Conservation (phyloP, 2,329 filamentous ascomycete genomes). For the Ampelomyces quisqualis region DNA sequence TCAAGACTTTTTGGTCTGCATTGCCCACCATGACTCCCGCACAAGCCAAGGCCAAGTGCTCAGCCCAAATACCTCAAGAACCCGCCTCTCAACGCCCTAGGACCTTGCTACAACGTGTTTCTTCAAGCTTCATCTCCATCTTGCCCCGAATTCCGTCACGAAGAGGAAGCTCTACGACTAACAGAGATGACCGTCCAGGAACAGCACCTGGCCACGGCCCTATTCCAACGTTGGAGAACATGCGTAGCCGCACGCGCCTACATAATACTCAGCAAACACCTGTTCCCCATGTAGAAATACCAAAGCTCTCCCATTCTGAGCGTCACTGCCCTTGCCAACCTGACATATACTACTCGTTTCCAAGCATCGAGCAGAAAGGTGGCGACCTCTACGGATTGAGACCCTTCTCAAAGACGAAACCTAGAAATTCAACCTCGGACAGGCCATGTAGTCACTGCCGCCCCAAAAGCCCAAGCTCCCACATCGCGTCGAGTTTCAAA, state of each 20-base stretch:
- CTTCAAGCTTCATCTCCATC: slow-evolving; percentile 12
- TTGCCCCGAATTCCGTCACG: slow-evolving; percentile 8
- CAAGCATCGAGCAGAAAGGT: slow-evolving; percentile 17
- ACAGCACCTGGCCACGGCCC: slow-evolving; percentile 5
- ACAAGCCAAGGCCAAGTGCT: neutral
- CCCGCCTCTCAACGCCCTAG: slow-evolving; percentile 10
- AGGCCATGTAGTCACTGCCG: slow-evolving; percentile 18
- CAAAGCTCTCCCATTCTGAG: slow-evolving; percentile 8
- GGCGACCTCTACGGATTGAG: slow-evolving; percentile 20
- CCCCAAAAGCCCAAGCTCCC: slow-evolving; percentile 11
- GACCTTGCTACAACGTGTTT: slow-evolving; percentile 18
- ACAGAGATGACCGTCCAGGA: neutral
- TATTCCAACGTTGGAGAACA: neutral
- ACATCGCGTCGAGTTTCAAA: too few species aligned
- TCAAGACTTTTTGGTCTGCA: too few species aligned
- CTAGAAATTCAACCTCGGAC: slow-evolving; percentile 1
- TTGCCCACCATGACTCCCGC: neutral
- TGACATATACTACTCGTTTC: slow-evolving; percentile 19
- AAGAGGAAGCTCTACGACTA: slow-evolving; percentile 2
- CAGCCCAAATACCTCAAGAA: neutral
- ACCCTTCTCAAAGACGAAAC: neutral
- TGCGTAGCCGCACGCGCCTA: too few species aligned
- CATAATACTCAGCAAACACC: neutral
- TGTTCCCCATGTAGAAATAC: slow-evolving; percentile 8
- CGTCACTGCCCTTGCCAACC: slow-evolving; percentile 24